phyloP scores from a whole-genome alignment of 352 stramenopile genomes.

The Phytopythium chamaehyphon region DNA sequence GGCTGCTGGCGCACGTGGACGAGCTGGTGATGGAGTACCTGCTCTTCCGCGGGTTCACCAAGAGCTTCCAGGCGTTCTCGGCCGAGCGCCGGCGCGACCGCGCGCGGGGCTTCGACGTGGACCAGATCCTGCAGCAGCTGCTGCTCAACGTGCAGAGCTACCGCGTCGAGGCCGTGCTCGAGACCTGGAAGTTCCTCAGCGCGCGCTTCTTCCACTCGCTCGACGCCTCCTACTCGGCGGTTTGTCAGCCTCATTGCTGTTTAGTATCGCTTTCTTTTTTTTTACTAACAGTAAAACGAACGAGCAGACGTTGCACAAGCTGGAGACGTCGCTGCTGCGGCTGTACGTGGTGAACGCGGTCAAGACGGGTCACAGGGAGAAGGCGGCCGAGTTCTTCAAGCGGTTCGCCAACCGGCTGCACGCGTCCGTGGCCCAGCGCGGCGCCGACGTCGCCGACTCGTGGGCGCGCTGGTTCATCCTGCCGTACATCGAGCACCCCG shows the following conservation, averaged over 20 bases:
- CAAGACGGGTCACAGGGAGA: conserved; percentile 64
- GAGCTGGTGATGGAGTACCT: conserved; percentile 86
- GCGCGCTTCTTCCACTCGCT: conserved; percentile 79
- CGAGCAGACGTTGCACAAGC: conserved; percentile 52
- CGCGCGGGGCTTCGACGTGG: conserved; percentile 68
- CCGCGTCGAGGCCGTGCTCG: conserved; percentile 69
- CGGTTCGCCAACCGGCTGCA: conserved; percentile 62
- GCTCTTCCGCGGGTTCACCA: conserved; percentile 82
- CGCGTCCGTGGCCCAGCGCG: conserved; percentile 23
- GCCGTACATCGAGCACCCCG: conserved; percentile 70
- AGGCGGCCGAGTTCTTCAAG: conserved; percentile 74
- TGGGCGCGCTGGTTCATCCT: conserved; percentile 84
- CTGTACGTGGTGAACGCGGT: conserved; percentile 77
- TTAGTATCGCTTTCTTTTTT: no score
- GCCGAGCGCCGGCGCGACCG: conserved; percentile 72
- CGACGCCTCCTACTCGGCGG: conserved; percentile 61
- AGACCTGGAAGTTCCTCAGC: conserved; percentile 77
- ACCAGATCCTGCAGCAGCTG: conserved; percentile 71
- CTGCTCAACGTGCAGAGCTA: conserved; percentile 62
- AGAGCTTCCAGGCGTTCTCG: conserved; percentile 79
- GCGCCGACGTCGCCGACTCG: conserved; percentile 24
- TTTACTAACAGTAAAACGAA: no score
- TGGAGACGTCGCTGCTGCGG: conserved; percentile 63
- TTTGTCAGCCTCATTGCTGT: no score
- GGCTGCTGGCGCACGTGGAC: conserved; percentile 70